These are phyloP conservation scores for Starmerella scarabaei DNA, from an alignment of 805 yeast species.

Conservation along the genomic window DNA sequence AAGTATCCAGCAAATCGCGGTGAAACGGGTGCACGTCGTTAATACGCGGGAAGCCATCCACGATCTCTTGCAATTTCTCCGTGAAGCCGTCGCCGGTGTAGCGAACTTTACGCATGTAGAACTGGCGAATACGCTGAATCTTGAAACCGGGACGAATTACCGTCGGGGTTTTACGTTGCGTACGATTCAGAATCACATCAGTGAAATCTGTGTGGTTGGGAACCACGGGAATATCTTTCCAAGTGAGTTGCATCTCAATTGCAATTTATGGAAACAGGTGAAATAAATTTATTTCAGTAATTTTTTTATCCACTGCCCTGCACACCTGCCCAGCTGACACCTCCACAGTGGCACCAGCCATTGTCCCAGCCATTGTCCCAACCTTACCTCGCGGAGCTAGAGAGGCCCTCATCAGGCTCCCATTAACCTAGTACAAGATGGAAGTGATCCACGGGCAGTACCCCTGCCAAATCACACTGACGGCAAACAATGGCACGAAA, in stretches of 20 bases:
- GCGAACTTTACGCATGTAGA: slow-evolving; percentile 95
- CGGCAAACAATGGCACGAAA: too few relatives aligned
- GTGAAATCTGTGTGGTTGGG: slow-evolving; percentile 84
- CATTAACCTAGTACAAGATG: too few relatives aligned
- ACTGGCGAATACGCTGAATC: slow-evolving; percentile 90
- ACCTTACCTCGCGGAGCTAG: too few relatives aligned
- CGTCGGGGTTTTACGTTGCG: slow-evolving; percentile 99
- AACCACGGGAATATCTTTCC: slow-evolving; percentile 97
- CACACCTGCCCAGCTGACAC: not conserved
- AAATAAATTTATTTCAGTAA: not conserved
- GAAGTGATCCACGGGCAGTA: too few relatives aligned
- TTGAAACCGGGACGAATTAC: slow-evolving; percentile 93
- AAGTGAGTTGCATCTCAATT: slow-evolving; percentile 72
- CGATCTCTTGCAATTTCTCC: slow-evolving; percentile 78
- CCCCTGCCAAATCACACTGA: too few relatives aligned
- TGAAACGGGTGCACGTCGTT: slow-evolving; percentile 98
- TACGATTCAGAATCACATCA: slow-evolving; percentile 92
- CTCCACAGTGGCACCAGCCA: too few relatives aligned
- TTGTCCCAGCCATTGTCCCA: too few relatives aligned
- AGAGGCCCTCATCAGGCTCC: too few relatives aligned
- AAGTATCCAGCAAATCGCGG: slow-evolving; percentile 92
- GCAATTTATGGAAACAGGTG: slow-evolving; percentile 3
- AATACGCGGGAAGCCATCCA: slow-evolving; percentile 86
- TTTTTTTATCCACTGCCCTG: slow-evolving; percentile 2
- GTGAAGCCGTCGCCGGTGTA: slow-evolving; percentile 92